A percentile compares a stretch with the other conserved stretches of the same genome.
Evolutionary conservation across 495 filamentous ascomycete species (phyloP).

Genomic region (Paragyromitra xinjiangensis): DNA sequence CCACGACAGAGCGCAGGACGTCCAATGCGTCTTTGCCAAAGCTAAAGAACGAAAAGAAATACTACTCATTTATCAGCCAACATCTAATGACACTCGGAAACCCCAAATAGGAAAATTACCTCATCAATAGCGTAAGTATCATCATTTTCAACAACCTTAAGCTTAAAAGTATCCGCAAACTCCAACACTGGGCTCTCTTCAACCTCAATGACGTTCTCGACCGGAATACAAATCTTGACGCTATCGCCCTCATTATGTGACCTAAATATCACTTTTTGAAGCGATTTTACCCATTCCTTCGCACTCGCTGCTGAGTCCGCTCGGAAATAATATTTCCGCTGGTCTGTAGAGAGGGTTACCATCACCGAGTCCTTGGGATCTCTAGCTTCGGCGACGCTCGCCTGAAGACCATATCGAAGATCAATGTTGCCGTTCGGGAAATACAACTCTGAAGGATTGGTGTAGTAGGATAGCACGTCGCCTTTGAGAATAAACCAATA

Average conservation of each 20-base stretch:
- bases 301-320: conserved; percentile 89
- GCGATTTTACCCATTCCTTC: conserved; percentile 94
- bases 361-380: conserved; percentile 75
- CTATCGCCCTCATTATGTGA: conserved; percentile 97
- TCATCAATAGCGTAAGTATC: conserved; percentile 96
- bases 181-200: conserved; percentile 92
- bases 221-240: conserved; percentile 92
- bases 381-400: conserved; percentile 67
- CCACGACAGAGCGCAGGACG: conserved; percentile 76
- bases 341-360: conserved; percentile 83
- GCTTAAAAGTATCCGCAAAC: conserved; percentile 92
- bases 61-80: conserved; percentile 65
- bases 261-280: conserved; percentile 94
- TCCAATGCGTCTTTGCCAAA: conserved; percentile 85
- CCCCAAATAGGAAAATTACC: conserved; percentile 63
- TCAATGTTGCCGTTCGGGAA: conserved; percentile 94
- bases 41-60: conserved; percentile 95
- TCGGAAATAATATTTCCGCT: conserved; percentile 84
- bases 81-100: background rate
- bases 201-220: conserved; percentile 87
- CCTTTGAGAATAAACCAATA: conserved; percentile 98
- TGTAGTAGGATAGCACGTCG: conserved; percentile 93
- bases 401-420: conserved; percentile 88
- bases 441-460: conserved; percentile 82
- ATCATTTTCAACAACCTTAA: conserved; percentile 87